A percentile compares a stretch with the other conserved stretches of the same genome.
These are phyloP conservation scores for Macrotyloma uniflorum DNA, from an alignment of 306 rosid species.

Conservation along the genomic window DNA sequence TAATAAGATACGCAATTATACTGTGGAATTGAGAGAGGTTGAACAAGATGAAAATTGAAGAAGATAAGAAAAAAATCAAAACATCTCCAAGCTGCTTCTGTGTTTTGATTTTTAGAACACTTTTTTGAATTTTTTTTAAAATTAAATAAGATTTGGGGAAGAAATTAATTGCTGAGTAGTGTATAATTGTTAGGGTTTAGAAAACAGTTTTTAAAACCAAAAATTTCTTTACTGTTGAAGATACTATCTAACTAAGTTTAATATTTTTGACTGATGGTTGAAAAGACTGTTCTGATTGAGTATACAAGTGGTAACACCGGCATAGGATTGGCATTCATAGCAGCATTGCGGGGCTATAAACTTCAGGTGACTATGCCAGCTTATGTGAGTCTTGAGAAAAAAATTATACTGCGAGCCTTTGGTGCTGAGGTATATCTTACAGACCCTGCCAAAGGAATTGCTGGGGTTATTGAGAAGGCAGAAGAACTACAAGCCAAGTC, in stretches of 20 bases:
- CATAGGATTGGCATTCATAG: constrained; percentile 78
- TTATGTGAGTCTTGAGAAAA: constrained; percentile 66
- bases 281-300: constrained; percentile 78
- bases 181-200: not conserved
- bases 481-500: constrained; percentile 57
- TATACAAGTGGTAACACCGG: constrained; percentile 86
- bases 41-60: not conserved
- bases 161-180: not conserved
- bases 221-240: constrained; percentile 13
- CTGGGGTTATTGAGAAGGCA: constrained; percentile 57
- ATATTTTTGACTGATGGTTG: constrained; percentile 32
- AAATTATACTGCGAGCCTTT: constrained; percentile 65
- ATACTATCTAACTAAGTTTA: constrained; percentile 28
- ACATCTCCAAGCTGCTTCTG: not conserved
- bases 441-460: constrained; percentile 62
- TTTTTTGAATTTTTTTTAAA: not conserved
- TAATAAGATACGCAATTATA: not conserved
- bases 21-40: not conserved
- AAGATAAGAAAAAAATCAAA: not conserved
- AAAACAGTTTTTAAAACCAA: not conserved
- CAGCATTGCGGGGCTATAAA: constrained; percentile 76
- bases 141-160: not conserved
- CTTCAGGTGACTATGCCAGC: constrained; percentile 66
- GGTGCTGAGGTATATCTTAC: constrained; percentile 79
- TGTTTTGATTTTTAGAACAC: not conserved